Base-by-base conservation (phyloP, 2,329 filamentous ascomycete species). In the Fusarium albosuccineum region DNA sequence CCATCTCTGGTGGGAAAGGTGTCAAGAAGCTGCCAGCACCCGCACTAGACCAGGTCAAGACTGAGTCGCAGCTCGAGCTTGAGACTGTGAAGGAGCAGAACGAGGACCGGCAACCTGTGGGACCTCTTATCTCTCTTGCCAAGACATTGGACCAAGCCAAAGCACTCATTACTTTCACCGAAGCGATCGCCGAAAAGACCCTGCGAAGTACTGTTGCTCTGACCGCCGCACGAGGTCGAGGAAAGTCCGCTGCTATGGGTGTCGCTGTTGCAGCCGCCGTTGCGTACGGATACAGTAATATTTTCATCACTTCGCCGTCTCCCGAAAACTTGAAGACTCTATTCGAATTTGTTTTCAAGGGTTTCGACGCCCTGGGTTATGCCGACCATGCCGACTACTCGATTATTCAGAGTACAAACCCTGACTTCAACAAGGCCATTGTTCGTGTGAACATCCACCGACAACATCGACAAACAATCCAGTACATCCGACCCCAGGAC, bases 371-470 rank as follows among this genome's bases (percentile, higher is more conserved):
- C 10, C 85, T 99, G 29, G 92, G 91, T 33, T 99, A 99, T 75
- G 89, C 94, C 67, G 96, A 99, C 73, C 96, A 99, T 76, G 89
- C 94, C 71, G 96, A 99, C 76, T 99, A 99, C 81, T 97, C 94
- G 55, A 98, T 99, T 70, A 94, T 98, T 59, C 96, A 99, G 76
- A 97, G 94, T 2, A 98, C 95, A 4, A 97, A 99, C 78, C 95
- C 96, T 1, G 95, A 97, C 70, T 97, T 98, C 83, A 97, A 98
- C 85, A 99, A 99, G 82, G 96, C 96, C 4, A 97, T 99, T 75
- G 96, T 99, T 17, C 87, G 96, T 53, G 96, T 99, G 69, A 98
- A 99, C 80, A 90, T 99, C 49, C 94, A 98, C 82, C 87, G 94
- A 66, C 91, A 97, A 74, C 96, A 99, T 81, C 89, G 96, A 44